Conservation (phyloP, 306 rosid species). For the Dicorynia guianensis region DNA sequence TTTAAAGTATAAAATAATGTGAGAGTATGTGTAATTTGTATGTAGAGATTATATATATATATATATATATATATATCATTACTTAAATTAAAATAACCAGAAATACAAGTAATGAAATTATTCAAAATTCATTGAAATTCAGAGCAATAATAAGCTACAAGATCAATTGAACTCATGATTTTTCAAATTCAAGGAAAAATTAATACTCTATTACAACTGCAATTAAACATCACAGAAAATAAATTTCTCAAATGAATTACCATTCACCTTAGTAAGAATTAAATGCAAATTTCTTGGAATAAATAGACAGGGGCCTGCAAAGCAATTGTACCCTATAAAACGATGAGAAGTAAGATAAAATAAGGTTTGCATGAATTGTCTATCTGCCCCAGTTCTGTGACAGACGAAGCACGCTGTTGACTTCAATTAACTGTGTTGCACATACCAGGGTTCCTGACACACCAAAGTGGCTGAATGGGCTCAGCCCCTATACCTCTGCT, state of each 20-base stretch:
- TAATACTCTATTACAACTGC: not conserved
- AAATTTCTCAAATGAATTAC: not conserved
- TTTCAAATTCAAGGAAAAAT: not conserved
- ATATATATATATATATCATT: too few relatives aligned
- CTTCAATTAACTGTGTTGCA: constrained; percentile 56
- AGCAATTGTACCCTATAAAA: not conserved
- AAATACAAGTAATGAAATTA: too few relatives aligned
- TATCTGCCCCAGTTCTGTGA: not conserved
- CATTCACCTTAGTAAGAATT: too few relatives aligned
- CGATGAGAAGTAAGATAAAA: not conserved
- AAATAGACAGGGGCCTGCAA: not conserved
- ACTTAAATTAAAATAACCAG: too few relatives aligned
- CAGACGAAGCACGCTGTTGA: constrained; percentile 30
- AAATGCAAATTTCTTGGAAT: too few relatives aligned
- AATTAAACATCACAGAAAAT: not conserved
- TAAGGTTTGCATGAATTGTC: not conserved
- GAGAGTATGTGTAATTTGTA: too few relatives aligned
- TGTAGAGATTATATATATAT: too few relatives aligned
- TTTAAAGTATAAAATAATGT: too few relatives aligned
- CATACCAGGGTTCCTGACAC: constrained; percentile 85
- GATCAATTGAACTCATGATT: not conserved
- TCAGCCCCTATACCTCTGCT: constrained; percentile 82
- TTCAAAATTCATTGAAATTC: too few relatives aligned
- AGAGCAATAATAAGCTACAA: not conserved
- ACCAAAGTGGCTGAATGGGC: constrained; percentile 95